A percentile compares a stretch with the other conserved stretches of the same genome.
Conservation (phyloP, 805 yeast species). For the Blastobotrys terrestris region DNA sequence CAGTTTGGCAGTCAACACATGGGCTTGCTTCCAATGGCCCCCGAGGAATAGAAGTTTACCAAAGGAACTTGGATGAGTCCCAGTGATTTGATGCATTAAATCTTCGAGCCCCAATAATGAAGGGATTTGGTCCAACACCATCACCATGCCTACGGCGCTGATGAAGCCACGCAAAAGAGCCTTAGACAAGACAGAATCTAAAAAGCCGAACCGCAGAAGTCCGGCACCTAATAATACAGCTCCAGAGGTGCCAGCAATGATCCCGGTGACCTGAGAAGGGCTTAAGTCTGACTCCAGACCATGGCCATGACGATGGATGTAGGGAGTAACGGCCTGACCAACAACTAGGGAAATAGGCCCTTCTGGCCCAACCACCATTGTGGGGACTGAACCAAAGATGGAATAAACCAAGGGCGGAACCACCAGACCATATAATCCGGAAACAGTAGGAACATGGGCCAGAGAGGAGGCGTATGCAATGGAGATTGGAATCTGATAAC, state of each 20-base stretch:
- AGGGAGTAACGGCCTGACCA: constrained; percentile 69
- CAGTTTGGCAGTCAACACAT: constrained; percentile 55
- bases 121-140: constrained; percentile 70
- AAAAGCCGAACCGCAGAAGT: constrained; percentile 74
- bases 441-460: constrained; percentile 75
- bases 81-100: constrained; percentile 34
- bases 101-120: constrained; percentile 63
- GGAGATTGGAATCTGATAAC: constrained; percentile 88
- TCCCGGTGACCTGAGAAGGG: constrained; percentile 54
- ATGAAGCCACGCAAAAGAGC: constrained; percentile 77
- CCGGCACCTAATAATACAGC: constrained; percentile 67
- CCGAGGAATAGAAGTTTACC: constrained; percentile 58
- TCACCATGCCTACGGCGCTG: constrained; percentile 77
- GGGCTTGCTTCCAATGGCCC: constrained; percentile 41
- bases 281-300: constrained; percentile 25
- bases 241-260: constrained; percentile 72
- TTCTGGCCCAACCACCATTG: constrained; percentile 88
- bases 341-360: constrained; percentile 79
- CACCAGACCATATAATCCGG: constrained; percentile 71
- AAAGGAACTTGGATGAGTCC: constrained; percentile 58
- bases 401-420: constrained; percentile 75
- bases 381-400: constrained; percentile 78
- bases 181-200: constrained; percentile 73
- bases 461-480: constrained; percentile 75
- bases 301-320: constrained; percentile 31